A percentile compares a stretch with the other conserved stretches of the same genome.
phyloP scores from a whole-genome alignment of 2,329 filamentous ascomycete genomes.

The Mariannaea elegans region DNA sequence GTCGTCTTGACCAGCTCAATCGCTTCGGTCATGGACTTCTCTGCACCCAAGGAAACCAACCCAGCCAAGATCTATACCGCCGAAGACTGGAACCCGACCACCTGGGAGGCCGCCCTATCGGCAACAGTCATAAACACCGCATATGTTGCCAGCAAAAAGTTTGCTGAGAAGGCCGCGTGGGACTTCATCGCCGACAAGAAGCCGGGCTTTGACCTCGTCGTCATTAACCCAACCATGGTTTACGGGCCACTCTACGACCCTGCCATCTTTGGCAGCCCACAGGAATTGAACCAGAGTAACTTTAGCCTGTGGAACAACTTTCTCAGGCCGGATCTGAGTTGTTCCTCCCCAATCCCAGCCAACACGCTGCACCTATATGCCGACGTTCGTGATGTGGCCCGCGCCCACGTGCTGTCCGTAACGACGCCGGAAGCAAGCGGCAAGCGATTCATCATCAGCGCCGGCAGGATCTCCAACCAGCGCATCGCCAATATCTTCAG shows the following conservation, averaged over 20 bases:
- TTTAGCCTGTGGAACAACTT: neutral
- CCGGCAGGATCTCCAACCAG: slow-evolving; percentile 1
- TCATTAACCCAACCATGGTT: slow-evolving; percentile 6
- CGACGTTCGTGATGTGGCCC: neutral
- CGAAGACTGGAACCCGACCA: neutral
- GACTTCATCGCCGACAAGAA: slow-evolving; percentile 3
- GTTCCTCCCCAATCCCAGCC: neutral
- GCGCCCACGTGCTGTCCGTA: neutral
- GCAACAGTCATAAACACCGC: neutral
- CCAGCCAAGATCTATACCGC: neutral
- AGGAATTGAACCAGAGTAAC: neutral
- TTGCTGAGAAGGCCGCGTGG: slow-evolving; percentile 13
- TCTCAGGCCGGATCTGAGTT: neutral
- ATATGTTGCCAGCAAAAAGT: neutral
- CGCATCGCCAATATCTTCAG: slow-evolving; percentile 3
- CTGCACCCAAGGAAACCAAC: neutral
- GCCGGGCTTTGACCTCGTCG: slow-evolving; percentile 2
- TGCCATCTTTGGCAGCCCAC: neutral
- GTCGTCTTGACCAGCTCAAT: neutral
- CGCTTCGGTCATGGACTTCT: neutral
- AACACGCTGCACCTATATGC: neutral
- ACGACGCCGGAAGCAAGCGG: neutral
- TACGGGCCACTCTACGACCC: slow-evolving; percentile 5
- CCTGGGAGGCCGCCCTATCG: neutral
- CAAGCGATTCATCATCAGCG: neutral